Evolutionary conservation across 345 rosid genomes (phyloP), one percentile per base, ranked within the genome.

Genomic region (Arabis hirsuta): DNA sequence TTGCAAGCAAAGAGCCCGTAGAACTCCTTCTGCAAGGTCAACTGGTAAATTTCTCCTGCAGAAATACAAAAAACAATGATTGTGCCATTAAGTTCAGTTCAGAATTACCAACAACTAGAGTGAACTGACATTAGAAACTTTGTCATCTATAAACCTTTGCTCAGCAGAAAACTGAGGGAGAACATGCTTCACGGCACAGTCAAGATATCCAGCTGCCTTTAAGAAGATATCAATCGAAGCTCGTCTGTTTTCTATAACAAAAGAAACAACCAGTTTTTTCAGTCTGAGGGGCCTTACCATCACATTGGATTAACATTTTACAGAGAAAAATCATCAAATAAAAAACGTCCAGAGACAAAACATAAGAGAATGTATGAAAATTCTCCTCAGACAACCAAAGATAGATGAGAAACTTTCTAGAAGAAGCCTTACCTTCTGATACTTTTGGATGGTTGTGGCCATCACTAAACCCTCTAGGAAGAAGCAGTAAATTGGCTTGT

Each of bases 201-300:
- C 99, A 78, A 96, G 80, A 79, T 87, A 88, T 70, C 99, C 99
- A 38, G 98, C 96, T 56, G 98, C 99, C 86, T 87, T 92, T 82
- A 96, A 81, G 88, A 96, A 92, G 79, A 90, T 86, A 71, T 96
- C 98, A 62, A 96, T 58, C 0, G 97, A 84, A 34, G 94, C 88
- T 73, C 94, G 82, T 84, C 96, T 85, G 85, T 84, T 88, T 72
- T 92, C 99, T 96, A 73, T 60, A 72, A 60, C 47, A 68, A 65
- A 36, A 29, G 51, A 52, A 34, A 71, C 14, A 64, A 32, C 14
- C 13, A 58, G 10, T 58, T 26, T 50, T 34, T 71, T 71, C 12
- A 42, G 63, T 55, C 20, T 12, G 39, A 45, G 36, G 51, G n/a
- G 50, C 34, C 27, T 64, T 11, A 69, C 39, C 22, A 55, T 47